Evolutionary conservation across 805 yeast species (phyloP).

Genomic region (Komagataella ulmi): DNA sequence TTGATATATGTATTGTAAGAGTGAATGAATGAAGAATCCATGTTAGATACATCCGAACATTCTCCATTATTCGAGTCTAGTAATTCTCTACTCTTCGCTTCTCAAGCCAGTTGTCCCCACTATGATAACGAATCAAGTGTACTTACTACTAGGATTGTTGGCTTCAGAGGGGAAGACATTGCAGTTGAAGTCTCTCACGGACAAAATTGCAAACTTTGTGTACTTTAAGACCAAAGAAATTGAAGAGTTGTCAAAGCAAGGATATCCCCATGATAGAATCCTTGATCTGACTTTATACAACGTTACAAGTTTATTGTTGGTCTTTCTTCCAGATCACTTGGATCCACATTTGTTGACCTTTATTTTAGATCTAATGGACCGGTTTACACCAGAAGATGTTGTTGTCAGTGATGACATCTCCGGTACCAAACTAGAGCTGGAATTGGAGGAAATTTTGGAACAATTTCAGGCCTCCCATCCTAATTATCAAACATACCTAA

Average conservation of each 20-base stretch:
- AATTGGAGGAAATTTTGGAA: background rate
- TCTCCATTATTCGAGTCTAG: background rate
- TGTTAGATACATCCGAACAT: constrained; percentile 1
- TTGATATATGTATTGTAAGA: background rate
- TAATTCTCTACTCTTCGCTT: background rate
- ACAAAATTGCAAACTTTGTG: background rate
- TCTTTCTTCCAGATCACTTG: constrained; percentile 3
- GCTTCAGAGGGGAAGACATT: background rate
- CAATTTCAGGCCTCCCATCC: background rate
- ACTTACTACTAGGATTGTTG: background rate
- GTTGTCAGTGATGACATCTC: background rate
- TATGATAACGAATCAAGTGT: constrained; percentile 1
- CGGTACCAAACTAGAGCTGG: background rate
- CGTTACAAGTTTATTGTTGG: constrained; percentile 1
- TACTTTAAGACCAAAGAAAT: background rate
- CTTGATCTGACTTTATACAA: constrained; percentile 1
- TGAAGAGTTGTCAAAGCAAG: background rate
- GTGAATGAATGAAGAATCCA: background rate
- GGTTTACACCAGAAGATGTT: background rate
- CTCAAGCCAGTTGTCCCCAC: background rate
- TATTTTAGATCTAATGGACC: background rate
- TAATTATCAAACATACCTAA: background rate
- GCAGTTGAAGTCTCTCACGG: background rate
- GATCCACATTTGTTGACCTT: background rate
- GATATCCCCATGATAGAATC: background rate